A percentile compares a stretch with the other conserved stretches of the same genome.
Conservation (phyloP, 345 rosid species). For the Euclidium syriacum region DNA sequence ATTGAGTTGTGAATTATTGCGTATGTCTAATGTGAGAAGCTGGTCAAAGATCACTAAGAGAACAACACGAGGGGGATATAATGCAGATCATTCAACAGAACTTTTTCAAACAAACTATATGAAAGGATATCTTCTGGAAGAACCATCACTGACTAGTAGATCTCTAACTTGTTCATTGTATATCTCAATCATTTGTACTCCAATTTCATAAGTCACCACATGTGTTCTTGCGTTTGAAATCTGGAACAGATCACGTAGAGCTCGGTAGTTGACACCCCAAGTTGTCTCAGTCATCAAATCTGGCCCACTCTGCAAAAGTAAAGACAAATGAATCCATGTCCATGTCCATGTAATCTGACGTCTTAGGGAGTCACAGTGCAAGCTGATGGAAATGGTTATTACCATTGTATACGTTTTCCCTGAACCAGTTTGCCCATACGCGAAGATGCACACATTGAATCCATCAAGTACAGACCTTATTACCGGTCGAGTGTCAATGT, state of each 20-base stretch:
- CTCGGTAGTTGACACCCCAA: slow-evolving; percentile 98
- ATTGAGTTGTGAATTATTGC: slow-evolving; percentile 82
- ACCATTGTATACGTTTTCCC: slow-evolving; percentile 99
- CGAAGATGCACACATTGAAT: slow-evolving; percentile 90
- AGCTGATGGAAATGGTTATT: slow-evolving; percentile 5
- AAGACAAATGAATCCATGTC: not conserved
- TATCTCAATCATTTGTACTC: slow-evolving; percentile 98
- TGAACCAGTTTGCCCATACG: slow-evolving; percentile 99
- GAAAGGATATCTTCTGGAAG: slow-evolving; percentile 89
- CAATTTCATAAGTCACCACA: slow-evolving; percentile 68
- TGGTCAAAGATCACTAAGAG: slow-evolving; percentile 42
- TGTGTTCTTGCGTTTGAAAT: slow-evolving; percentile 65
- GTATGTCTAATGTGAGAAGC: slow-evolving; percentile 70
- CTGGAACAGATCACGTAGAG: slow-evolving; percentile 79
- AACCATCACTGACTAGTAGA: slow-evolving; percentile 81
- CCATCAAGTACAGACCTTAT: slow-evolving; percentile 92
- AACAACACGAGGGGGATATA: not conserved
- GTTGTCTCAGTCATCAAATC: slow-evolving; percentile 65
- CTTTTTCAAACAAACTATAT: not conserved
- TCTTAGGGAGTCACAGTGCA: not conserved
- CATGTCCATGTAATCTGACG: not conserved
- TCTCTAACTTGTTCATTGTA: slow-evolving; percentile 98
- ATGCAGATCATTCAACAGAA: not conserved
- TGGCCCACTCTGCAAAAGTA: slow-evolving; percentile 71
- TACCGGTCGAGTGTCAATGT: slow-evolving; percentile 70